Base-by-base conservation (phyloP, 1,284 basidiomycete species). In the Irpex lacteus region DNA sequence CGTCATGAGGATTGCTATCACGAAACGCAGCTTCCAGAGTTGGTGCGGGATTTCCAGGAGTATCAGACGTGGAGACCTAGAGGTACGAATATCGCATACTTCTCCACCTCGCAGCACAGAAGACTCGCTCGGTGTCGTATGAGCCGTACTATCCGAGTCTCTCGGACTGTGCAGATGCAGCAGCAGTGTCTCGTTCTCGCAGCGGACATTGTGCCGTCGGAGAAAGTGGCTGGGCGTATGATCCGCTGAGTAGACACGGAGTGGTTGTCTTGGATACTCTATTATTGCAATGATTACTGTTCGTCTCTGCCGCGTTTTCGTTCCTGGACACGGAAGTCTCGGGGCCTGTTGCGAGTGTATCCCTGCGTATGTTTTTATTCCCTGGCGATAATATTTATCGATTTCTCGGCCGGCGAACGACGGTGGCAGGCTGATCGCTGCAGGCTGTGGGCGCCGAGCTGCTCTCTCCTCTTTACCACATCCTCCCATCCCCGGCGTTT, bases 231-330 rank as follows among this genome's bases (percentile, higher is more conserved):
- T 18, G 50, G 18, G 50, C 4, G 15, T 11, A 36, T 56, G 54
- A 56, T 56, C 54, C 54, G 54, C 54, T 34, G 54, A 36, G 21
- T 56, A 56, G 54, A 56, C 34, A 56, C 50, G 50, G 50, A 52
- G 50, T 56, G 54, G 54, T 56, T 56, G 54, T 56, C 54, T 56
- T 56, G 54, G 54, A 56, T 34, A 56, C 54, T 52, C 18, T 26
- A 26, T 52, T 52, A 52, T 52, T 52, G 50, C 50, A 52, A 56
- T 34, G 34, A 56, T 56, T 11, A 13, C 21, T 34, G n/a, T 34
- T 26, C 26, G 26, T 26, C 26, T 26, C 26, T 26, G 26, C 26
- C 26, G 26, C 19, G 19, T 21, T 34, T 8, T 34, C 19, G 54
- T 56, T 34, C 54, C 54, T 36, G 54, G 54, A 34, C 18, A 19